phyloP scores from a whole-genome alignment of 371 early-diverging fungal genomes.

The Circinella umbellata region DNA sequence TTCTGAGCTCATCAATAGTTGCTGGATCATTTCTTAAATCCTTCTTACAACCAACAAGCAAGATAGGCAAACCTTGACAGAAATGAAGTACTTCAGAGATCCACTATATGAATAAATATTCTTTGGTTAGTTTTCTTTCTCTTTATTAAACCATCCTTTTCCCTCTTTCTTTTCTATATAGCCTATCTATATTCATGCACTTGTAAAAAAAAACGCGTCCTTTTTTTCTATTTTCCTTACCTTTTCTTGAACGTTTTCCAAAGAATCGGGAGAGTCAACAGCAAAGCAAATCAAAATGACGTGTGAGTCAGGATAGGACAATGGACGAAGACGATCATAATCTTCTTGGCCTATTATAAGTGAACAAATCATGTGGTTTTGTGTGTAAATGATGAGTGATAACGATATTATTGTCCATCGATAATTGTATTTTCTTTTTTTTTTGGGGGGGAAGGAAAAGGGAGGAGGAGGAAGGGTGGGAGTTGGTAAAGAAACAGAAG shows the following conservation, averaged over 20 bases:
- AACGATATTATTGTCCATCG: neutral
- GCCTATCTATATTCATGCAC: neutral
- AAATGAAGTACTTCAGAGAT: conserved; percentile 90
- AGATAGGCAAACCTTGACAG: conserved; percentile 84
- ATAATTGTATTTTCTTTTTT: neutral
- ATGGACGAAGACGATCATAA: conserved; percentile 90
- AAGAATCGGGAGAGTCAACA: conserved; percentile 86
- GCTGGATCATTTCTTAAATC: conserved; percentile 86
- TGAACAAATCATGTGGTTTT: neutral
- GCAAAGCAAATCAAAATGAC: conserved; percentile 88
- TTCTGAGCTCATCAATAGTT: conserved; percentile 76
- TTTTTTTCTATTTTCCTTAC: conserved; percentile 29
- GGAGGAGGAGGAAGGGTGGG: neutral
- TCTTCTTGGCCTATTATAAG: conserved; percentile 75
- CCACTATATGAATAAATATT: conserved; percentile 65
- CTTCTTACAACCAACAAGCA: conserved; percentile 90
- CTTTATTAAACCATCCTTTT: conserved; percentile 4
- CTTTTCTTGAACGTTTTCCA: conserved; percentile 85
- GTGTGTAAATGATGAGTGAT: conserved; percentile 16
- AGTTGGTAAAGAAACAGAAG: conserved; percentile 47
- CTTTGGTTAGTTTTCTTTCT: too few relatives aligned
- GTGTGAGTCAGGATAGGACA: conserved; percentile 91
- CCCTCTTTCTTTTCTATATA: conserved; percentile 52
- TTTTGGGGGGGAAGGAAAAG: conserved; percentile 48
- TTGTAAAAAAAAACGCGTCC: neutral